Evolutionary conservation across 768 basidiomycete genomes (phyloP).

Genomic region (Cyclocybe aegerita): DNA sequence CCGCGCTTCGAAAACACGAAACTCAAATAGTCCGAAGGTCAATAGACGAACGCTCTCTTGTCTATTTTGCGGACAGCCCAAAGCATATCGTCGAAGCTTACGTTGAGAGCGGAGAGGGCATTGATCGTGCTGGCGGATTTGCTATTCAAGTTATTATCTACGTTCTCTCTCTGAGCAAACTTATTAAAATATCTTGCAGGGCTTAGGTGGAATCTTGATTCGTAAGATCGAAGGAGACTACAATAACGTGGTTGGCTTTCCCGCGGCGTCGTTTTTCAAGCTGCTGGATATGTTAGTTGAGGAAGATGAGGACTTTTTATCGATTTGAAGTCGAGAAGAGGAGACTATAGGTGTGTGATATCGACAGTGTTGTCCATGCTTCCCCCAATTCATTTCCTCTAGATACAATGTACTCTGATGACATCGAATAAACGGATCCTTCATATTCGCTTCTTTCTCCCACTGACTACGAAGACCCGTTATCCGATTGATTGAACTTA

Average conservation of each 20-base stretch:
- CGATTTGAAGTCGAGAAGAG: constrained; percentile 25
- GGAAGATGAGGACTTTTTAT: constrained; percentile 75
- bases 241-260: constrained; percentile 91
- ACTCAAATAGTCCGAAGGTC: constrained; percentile 42
- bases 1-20: not conserved
- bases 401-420: too few relatives aligned
- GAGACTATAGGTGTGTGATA: too few relatives aligned
- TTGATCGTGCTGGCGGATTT: constrained; percentile 91
- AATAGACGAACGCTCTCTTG: constrained; percentile 79
- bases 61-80: constrained; percentile 71
- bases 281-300: constrained; percentile 68
- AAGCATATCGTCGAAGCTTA: constrained; percentile 68
- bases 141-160: constrained; percentile 72
- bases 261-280: constrained; percentile 81
- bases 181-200: constrained; percentile 38
- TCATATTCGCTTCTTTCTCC: too few relatives aligned
- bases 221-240: constrained; percentile 89
- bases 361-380: too few relatives aligned
- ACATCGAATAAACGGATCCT: too few relatives aligned
- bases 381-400: too few relatives aligned
- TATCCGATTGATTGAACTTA: too few relatives aligned
- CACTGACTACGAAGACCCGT: too few relatives aligned
- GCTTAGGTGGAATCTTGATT: constrained; percentile 77
- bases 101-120: constrained; percentile 80
- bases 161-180: not conserved